These are phyloP conservation scores for Fraxinus cuspidata DNA, from an alignment of 257 asterid species.

Conservation along the genomic window DNA sequence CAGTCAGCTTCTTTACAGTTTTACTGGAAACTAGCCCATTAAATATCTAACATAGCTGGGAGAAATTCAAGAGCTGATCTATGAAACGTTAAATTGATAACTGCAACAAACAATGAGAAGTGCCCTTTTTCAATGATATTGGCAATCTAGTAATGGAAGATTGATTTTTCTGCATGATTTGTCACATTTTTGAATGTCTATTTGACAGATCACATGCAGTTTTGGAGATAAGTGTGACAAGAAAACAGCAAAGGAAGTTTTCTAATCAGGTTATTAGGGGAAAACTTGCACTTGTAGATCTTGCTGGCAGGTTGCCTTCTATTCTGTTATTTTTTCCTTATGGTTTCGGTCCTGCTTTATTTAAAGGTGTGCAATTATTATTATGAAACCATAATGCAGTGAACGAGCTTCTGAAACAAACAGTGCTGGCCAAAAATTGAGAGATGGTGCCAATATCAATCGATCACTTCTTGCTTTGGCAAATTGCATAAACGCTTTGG, in stretches of 20 bases:
- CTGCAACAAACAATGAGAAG: conserved; percentile 18
- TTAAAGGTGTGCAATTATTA: conserved; percentile 18
- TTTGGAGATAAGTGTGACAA: conserved; percentile 77
- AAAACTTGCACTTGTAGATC: conserved; percentile 93
- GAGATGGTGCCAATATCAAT: conserved; percentile 97
- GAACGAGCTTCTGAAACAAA: conserved; percentile 97
- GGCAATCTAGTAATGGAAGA: conserved; percentile 15
- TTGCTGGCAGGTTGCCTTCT: conserved; percentile 87
- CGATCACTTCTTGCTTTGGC: conserved; percentile 97
- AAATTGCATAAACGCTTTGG: conserved; percentile 94
- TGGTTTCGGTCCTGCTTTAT: conserved; percentile 20
- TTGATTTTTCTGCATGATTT: conserved; percentile 27
- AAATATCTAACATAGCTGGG: conserved; percentile 6
- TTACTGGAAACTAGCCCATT: conserved; percentile 11
- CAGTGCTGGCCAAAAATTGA: conserved; percentile 86
- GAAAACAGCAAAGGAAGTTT: conserved; percentile 63
- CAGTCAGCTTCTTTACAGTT: neutral
- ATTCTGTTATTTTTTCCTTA: conserved; percentile 22
- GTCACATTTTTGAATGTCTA: conserved; percentile 17
- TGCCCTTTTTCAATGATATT: conserved; percentile 16
- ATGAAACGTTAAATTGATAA: neutral
- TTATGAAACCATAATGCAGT: conserved; percentile 49
- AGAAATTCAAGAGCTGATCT: neutral
- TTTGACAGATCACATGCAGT: conserved; percentile 90
- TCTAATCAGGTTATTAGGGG: conserved; percentile 84